Evolutionary conservation across 257 asterid genomes (phyloP).

Genomic region (Solanum stenotomum): DNA sequence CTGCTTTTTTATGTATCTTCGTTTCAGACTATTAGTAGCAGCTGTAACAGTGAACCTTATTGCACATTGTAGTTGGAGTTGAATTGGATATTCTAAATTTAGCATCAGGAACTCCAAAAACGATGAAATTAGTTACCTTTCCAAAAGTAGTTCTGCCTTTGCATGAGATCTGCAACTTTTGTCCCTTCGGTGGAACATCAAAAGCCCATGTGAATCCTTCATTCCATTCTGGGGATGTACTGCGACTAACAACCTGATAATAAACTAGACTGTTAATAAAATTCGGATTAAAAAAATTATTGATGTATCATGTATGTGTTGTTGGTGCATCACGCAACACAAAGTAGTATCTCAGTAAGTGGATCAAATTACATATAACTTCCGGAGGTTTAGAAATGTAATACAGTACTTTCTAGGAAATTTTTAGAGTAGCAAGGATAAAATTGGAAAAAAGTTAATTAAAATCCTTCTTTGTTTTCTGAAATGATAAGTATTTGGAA

Average conservation of each 20-base stretch:
- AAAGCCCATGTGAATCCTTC: slow-evolving; percentile 87
- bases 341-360: background rate
- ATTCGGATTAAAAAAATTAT: background rate
- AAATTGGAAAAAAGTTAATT: background rate
- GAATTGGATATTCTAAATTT: background rate
- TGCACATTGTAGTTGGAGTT: background rate
- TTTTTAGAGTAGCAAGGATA: background rate
- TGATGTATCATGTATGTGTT: background rate
- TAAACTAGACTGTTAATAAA: background rate
- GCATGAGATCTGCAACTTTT: slow-evolving; percentile 61
- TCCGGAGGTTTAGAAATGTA: background rate
- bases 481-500: background rate
- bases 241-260: slow-evolving; percentile 60
- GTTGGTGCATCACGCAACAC: background rate
- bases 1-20: background rate
- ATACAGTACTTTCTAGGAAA: background rate
- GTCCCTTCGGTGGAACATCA: slow-evolving; percentile 86
- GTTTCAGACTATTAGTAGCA: background rate
- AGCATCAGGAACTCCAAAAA: background rate
- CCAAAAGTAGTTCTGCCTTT: slow-evolving; percentile 75
- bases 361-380: background rate
- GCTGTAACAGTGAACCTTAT: background rate
- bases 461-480: background rate
- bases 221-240: slow-evolving; percentile 71
- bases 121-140: slow-evolving; percentile 48